A percentile compares a stretch with the other conserved stretches of the same genome.
Evolutionary conservation across 495 filamentous ascomycete genomes (phyloP).

Genomic region (Penicillium coprophilum): DNA sequence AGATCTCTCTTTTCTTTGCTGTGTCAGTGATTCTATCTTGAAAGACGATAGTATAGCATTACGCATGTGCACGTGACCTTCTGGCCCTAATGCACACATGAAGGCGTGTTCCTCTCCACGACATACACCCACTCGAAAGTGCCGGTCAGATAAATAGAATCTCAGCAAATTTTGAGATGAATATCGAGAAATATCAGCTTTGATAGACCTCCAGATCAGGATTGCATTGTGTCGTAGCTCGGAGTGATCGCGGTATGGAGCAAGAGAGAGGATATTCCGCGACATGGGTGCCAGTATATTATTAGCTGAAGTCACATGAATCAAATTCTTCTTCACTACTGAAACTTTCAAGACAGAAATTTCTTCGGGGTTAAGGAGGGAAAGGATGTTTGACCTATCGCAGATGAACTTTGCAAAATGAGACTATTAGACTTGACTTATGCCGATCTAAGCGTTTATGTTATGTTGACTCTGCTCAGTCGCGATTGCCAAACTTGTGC

Average conservation of each 20-base stretch:
- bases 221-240: neutral
- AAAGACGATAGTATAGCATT: neutral
- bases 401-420: neutral
- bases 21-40: neutral
- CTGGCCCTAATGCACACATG: neutral
- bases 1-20: no score
- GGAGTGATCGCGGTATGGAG: neutral
- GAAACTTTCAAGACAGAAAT: no score
- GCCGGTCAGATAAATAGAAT: neutral
- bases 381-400: neutral
- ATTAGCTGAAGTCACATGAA: neutral
- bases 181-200: neutral
- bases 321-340: no score
- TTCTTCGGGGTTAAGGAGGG: no score
- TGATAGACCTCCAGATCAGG: neutral
- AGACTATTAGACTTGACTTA: neutral
- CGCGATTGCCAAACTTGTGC: neutral
- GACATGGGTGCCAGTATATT: neutral
- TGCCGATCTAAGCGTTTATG: neutral
- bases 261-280: neutral
- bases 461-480: neutral
- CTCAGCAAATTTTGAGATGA: neutral
- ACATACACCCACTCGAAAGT: neutral
- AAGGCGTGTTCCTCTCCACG: neutral
- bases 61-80: neutral